Conservation (phyloP, 371 early-diverging fungal genomes). For the Caulochytrium protostelioides region DNA sequence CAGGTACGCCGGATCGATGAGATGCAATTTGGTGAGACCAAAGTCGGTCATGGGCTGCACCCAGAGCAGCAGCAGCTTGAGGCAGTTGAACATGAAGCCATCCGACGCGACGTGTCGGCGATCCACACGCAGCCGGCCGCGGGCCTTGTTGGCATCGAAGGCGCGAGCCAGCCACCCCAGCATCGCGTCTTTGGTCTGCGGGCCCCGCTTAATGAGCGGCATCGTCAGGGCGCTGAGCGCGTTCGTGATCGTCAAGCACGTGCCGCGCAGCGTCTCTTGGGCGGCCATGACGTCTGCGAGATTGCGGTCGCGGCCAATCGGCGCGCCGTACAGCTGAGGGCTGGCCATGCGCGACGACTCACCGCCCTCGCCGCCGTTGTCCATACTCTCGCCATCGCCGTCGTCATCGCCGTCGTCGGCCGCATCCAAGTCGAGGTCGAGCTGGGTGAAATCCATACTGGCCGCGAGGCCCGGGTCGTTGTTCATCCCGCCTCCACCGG, state of each 20-base stretch:
- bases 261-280: slow-evolving; percentile 43
- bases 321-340: no score
- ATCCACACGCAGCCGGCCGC: slow-evolving; percentile 66
- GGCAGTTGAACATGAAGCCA: slow-evolving; percentile 66
- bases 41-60: slow-evolving; percentile 66
- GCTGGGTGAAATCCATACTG: no score
- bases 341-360: no score
- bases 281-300: slow-evolving; percentile 22
- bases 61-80: slow-evolving; percentile 38
- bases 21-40: slow-evolving; percentile 40
- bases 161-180: slow-evolving; percentile 41
- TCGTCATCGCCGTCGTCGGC: slow-evolving; percentile 4
- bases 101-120: slow-evolving; percentile 48
- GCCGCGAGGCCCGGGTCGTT: no score
- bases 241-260: slow-evolving; percentile 20
- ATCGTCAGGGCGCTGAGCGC: slow-evolving; percentile 9
- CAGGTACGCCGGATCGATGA: slow-evolving; percentile 51
- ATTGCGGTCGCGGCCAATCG: slow-evolving; percentile 17
- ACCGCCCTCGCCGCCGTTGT: no score
- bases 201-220: slow-evolving; percentile 42
- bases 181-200: slow-evolving; percentile 31
- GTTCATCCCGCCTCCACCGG: no score
- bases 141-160: slow-evolving; percentile 40
- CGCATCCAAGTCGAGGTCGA: slow-evolving; percentile 11
- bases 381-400: slow-evolving; percentile 8